These are phyloP conservation scores for Coccomyxa subellipsoidea DNA, from an alignment of 163 green algal species.

Conservation along the genomic window DNA sequence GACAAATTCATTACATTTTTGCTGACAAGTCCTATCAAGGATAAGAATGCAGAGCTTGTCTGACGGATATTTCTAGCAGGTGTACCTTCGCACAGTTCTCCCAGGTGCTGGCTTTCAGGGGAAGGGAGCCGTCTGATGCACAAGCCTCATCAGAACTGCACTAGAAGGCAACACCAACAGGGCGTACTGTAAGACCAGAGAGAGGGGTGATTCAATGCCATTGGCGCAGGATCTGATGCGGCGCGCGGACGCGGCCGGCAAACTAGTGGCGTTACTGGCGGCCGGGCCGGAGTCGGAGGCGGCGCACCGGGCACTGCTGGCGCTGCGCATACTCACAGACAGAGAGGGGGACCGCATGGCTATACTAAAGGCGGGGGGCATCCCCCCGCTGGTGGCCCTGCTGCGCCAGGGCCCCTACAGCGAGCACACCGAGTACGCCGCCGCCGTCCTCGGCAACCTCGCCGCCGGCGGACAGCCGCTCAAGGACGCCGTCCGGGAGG, in stretches of 20 bases:
- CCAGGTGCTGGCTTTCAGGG: no score
- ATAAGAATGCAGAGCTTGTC: no score
- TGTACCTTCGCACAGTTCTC: no score
- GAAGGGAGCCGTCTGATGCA: no score
- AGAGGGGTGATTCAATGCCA: neutral
- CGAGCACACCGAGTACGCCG: constrained; percentile 35
- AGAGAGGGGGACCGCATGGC: constrained; percentile 34
- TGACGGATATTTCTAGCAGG: no score
- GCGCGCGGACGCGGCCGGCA: constrained; percentile 19
- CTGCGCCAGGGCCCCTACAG: constrained; percentile 17
- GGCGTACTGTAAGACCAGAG: no score
- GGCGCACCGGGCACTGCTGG: constrained; percentile 37
- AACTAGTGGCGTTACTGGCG: constrained; percentile 28
- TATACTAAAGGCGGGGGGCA: constrained; percentile 27
- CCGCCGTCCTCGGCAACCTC: constrained; percentile 40
- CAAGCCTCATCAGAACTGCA: no score
- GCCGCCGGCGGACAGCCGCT: constrained; percentile 34
- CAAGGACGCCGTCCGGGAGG: constrained; percentile 37
- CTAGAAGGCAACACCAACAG: neutral
- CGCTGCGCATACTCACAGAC: constrained; percentile 38
- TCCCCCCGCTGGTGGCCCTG: constrained; percentile 19
- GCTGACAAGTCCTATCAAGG: neutral
- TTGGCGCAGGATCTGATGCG: constrained; percentile 27
- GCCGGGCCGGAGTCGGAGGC: constrained; percentile 19
- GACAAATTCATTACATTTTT: neutral